Base-by-base conservation (phyloP, 768 basidiomycete genomes). In the Kondoa subrosea region DNA sequence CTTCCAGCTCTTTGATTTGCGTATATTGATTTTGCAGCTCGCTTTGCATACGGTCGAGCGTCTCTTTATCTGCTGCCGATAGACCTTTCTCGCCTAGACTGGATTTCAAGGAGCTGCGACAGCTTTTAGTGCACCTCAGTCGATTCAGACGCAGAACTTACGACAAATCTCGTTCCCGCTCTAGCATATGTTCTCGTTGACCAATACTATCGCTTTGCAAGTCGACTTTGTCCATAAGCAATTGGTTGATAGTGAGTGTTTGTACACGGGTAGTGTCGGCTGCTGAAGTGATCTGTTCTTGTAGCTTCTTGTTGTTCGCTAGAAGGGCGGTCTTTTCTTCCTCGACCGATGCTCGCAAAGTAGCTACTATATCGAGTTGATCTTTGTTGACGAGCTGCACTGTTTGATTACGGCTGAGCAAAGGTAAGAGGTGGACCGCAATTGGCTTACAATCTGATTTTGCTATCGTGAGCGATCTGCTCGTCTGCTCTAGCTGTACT, bases 171-270 rank as follows among this genome's bases (percentile, higher is more conserved):
- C 87, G 84, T 75, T 93, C 91, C 60, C 89, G 82, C 74, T 87
- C 86, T 40, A 96, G 79, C 83, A 90, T 84, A 75, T 80, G 84
- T 75, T 95, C 93, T 64, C 91, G 80, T 72, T 91, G 87, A 16
- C 85, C 85, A 70, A 96, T 90, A n/a, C 88, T 86, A 61, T 91
- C 88, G 73, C 85, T 86, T 76, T 95, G 93, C 50, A 93, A 78
- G 69, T 82, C 87, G 66, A 95, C 87, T 78, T 96, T 96, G 76
- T 96, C 92, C 30, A 93, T 78, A 0, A 96, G 78, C n/a, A 96
- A 80, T 3, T 75, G 81, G 74, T 89, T 88, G 72, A 91, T 83
- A 75, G 90, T 88, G 27, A 92, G 89, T 26, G 91, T 82, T 73
- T 93, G 91, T 86, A 89, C 87, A 73, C 84, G 81, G 75, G 86